Conservation (phyloP, 2,329 filamentous ascomycete genomes). For the Colletotrichum magnum region DNA sequence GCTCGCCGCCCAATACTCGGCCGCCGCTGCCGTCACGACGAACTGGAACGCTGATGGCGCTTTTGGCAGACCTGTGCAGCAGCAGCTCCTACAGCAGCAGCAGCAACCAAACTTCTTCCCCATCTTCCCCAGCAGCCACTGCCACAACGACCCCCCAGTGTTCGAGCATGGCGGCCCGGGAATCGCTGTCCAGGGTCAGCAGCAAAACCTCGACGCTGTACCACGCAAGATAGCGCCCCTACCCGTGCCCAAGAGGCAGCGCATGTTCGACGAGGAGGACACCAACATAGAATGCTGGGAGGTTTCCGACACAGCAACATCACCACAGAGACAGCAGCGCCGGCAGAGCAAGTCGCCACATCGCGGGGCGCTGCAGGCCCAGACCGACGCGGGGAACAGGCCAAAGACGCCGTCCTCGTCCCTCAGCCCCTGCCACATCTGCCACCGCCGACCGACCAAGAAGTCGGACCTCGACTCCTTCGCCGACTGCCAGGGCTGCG, state of each 20-base stretch:
- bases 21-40: slow-evolving; percentile 17
- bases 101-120: slow-evolving; percentile 23
- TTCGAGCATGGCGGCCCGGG: slow-evolving; percentile 25
- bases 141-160: slow-evolving; percentile 18
- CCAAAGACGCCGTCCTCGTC: slow-evolving; percentile 43
- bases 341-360: slow-evolving; percentile 31
- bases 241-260: slow-evolving; percentile 32
- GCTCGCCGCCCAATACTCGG: slow-evolving; percentile 40
- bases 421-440: slow-evolving; percentile 75
- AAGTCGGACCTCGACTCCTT: slow-evolving; percentile 77
- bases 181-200: background rate
- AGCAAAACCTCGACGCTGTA: slow-evolving; percentile 17
- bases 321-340: slow-evolving; percentile 17
- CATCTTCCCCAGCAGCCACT: slow-evolving; percentile 17
- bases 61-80: slow-evolving; percentile 40
- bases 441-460: slow-evolving; percentile 74
- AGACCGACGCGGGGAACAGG: slow-evolving; percentile 23
- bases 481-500: slow-evolving; percentile 74
- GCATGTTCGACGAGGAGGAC: slow-evolving; percentile 32
- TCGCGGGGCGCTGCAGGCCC: slow-evolving; percentile 11
- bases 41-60: slow-evolving; percentile 39
- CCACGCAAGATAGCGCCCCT: slow-evolving; percentile 33
- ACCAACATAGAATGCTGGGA: background rate
- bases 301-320: background rate
- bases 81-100: slow-evolving; percentile 35